Evolutionary conservation across 2,329 filamentous ascomycete species (phyloP).

Genomic region (Trichoderma simmonsii): DNA sequence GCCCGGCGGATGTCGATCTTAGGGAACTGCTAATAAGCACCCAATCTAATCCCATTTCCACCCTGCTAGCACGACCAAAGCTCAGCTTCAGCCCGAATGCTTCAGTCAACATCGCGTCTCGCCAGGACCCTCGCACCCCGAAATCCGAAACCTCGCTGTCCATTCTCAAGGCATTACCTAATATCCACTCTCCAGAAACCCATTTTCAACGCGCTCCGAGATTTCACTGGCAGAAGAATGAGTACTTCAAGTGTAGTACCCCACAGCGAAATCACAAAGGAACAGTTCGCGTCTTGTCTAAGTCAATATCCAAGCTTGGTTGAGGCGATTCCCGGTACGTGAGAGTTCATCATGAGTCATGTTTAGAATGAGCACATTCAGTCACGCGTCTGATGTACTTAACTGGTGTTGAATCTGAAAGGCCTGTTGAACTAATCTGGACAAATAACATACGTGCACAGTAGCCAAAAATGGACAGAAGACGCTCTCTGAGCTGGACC

Average conservation of each 20-base stretch:
- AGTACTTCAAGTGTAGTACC: background rate
- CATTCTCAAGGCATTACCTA: background rate
- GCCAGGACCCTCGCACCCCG: background rate
- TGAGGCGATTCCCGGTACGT: slow-evolving; percentile 38
- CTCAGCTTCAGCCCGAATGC: background rate
- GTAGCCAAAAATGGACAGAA: slow-evolving; percentile 48
- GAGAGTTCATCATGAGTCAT: background rate
- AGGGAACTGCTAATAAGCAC: background rate
- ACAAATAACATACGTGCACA: background rate
- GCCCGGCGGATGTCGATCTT: background rate
- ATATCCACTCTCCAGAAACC: background rate
- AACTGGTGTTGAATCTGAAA: background rate
- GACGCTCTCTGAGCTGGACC: slow-evolving; percentile 56
- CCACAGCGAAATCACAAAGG: slow-evolving; percentile 27
- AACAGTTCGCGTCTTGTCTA: slow-evolving; percentile 37
- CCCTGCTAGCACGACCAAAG: background rate
- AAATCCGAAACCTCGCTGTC: background rate
- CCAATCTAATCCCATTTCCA: background rate
- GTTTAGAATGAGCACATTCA: background rate
- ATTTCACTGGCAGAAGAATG: background rate
- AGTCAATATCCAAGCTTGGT: slow-evolving; percentile 41
- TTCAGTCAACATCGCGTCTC: background rate
- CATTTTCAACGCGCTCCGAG: background rate
- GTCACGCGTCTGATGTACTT: background rate
- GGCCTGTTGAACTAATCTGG: background rate